Conservation (phyloP, 2,329 filamentous ascomycete genomes). For the Sclerotiophoma versabilis region DNA sequence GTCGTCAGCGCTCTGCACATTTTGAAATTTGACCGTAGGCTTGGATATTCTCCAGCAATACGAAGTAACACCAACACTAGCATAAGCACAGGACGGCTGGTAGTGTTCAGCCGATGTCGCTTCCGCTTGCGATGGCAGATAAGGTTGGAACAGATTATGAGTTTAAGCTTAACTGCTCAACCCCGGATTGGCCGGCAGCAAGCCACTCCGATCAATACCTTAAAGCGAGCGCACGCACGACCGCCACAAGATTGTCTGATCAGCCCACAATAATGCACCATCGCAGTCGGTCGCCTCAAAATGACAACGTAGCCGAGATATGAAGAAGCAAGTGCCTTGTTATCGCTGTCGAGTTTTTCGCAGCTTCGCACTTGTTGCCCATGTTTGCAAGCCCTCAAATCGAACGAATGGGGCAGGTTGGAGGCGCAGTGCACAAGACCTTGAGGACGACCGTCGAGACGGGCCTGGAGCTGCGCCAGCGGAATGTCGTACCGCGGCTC, state of each 20-base stretch:
- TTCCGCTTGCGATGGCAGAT: conserved; percentile 41
- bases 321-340: not conserved
- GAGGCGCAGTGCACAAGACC: conserved; percentile 8
- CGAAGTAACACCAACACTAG: not conserved
- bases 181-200: conserved; percentile 28
- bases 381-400: not conserved
- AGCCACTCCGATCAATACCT: conserved; percentile 13
- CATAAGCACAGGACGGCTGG: not conserved
- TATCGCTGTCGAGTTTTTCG: not conserved
- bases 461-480: conserved; percentile 25
- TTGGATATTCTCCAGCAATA: conserved; percentile 1
- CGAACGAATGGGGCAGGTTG: conserved; percentile 1
- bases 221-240: conserved; percentile 13
- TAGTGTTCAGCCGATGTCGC: conserved; percentile 34
- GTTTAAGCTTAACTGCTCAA: conserved; percentile 47
- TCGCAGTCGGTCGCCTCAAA: not conserved
- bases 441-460: not conserved
- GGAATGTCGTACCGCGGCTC: conserved; percentile 20
- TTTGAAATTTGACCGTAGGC: not conserved
- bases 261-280: conserved; percentile 7
- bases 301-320: not conserved
- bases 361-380: not conserved
- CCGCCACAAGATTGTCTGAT: conserved; percentile 23
- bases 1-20: not conserved
- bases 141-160: conserved; percentile 48